Base-by-base conservation (phyloP, 805 yeast genomes). In the Teunomyces atbi region DNA sequence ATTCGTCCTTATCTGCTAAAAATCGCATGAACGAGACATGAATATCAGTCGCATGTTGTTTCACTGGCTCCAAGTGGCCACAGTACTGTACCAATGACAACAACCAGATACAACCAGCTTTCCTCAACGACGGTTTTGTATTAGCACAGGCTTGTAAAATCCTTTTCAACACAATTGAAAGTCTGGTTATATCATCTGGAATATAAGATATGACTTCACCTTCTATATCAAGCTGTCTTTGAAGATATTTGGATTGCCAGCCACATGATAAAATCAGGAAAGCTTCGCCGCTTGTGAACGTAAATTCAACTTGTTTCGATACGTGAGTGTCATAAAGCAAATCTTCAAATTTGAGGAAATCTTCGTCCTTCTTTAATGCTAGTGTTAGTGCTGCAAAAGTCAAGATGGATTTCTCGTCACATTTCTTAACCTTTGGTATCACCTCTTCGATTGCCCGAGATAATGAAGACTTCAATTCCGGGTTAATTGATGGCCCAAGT, bases 261-360 rank as follows among this genome's bases (percentile, higher is more conserved):
- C 96, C 96, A 15, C 82, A 76, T 0, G 88, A 83, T 4, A 86
- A 57, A 11, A 88, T 71, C 20, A 87, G 74, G 15, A 91, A 65
- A 0, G 96, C 90, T 60, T 92, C 98, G 44, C 98, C 97, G 40
- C 84, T 76, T 0, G 89, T 75, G 53, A 92, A 89, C 16, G 85
- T 65, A 42, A 73, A 79, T 49, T 92, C 97, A n/a, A 81, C 71
- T 49, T 86, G 89, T 51, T 86, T 89, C 0, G 89, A 77, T 4
- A 59, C 61, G 59, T 85, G 83, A 0, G 86, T 74, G 3, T 78
- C 83, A 54, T 74, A 82, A 1, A 89, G 56, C 1, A 64, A 53
- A 6, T 70, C 60, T 38, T 84, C 78, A 45, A 69, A 71, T 1
- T 69, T 59, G 8, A 55, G 52, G 6, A 45, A 52, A 2, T 54